Base-by-base conservation (phyloP, 164 flowering plant species). In the Tetrastigma voinierianum region DNA sequence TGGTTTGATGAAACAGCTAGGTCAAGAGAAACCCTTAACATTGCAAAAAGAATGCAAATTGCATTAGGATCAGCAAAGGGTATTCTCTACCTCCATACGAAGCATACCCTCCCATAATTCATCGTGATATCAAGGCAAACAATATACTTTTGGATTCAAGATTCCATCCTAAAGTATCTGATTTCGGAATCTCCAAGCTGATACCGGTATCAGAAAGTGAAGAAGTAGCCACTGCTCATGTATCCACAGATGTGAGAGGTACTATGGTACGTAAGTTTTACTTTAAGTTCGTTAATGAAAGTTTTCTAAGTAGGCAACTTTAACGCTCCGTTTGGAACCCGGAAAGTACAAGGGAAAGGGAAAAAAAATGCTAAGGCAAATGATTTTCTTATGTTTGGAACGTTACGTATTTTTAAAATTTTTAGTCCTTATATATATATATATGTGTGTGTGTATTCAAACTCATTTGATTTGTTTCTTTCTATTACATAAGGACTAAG, bases 41-140 rank as follows among this genome's bases (percentile, higher is more conserved):
- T 81, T 63, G 15, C 47, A 1, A 68, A 51, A 72, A 78, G 84
- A 59, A 51, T 81, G 61, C 70, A 64, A 10, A 73, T 81, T 25
- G 81, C 81, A 46, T 57, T 81, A 48, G 77, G 63, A 58, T 64
- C 84, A 25, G 77, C 81, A 13, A 72, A 70, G 68, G 84, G 82
- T 63, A 70, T 81, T 12, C 78, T 72, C 25, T 81, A 78, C 63
- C 81, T 81, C 54, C 84, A 81, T 24, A 75, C 75, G 84, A 81
- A 69, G 84, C 80, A 13, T 25, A 76, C 53, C 84, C 81, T 1
- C 80, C 81, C 5, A 71, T 81, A 70, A 68, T 81, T 58, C 84
- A 78, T 63, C 71, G 81, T 10, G 84, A 81, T 61, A 76, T 81
- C 69, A 81, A 81, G 65, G 77, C 84, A 20, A 81, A 61, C 68